These are phyloP conservation scores for Podospora fimiseda DNA, from an alignment of 495 filamentous ascomycete genomes.

Conservation along the genomic window DNA sequence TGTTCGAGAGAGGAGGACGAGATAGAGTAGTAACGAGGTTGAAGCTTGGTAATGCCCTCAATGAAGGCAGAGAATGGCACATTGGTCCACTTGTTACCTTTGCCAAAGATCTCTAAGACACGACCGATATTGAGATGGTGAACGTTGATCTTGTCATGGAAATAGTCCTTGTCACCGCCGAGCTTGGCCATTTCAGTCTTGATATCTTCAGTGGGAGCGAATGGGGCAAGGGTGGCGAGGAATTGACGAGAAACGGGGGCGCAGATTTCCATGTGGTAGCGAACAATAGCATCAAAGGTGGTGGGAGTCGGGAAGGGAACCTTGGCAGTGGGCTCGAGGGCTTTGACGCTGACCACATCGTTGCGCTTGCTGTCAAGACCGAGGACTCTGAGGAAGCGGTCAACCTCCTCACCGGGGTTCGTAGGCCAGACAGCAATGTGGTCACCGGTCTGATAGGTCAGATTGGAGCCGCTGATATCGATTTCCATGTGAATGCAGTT, in stretches of 20 bases:
- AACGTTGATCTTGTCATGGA: conserved; percentile 77
- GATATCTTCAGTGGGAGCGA: conserved; percentile 75
- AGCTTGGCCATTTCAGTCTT: conserved; percentile 85
- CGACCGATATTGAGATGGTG: conserved; percentile 88
- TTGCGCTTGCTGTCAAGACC: conserved; percentile 71
- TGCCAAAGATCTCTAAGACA: conserved; percentile 67
- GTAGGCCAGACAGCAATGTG: conserved; percentile 98
- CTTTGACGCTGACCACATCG: conserved; percentile 82
- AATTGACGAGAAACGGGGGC: conserved; percentile 96
- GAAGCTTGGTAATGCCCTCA: conserved; percentile 88
- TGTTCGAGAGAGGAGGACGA: conserved; percentile 94
- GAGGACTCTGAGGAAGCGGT: conserved; percentile 77
- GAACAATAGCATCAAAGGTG: conserved; percentile 87
- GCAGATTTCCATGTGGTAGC: conserved; percentile 97
- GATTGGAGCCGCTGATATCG: conserved; percentile 76
- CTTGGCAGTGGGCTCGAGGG: conserved; percentile 90
- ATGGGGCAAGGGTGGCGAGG: conserved; percentile 75
- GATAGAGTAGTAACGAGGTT: conserved; percentile 98
- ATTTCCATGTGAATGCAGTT: conserved; percentile 98
- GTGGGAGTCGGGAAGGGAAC: conserved; percentile 97
- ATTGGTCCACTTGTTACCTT: conserved; percentile 64
- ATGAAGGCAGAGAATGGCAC: conserved; percentile 94
- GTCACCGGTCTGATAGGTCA: conserved; percentile 92
- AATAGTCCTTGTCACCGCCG: conserved; percentile 92
- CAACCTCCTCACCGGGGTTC: conserved; percentile 87